phyloP scores from a whole-genome alignment of 352 stramenopile species.

The Phytophthora podocarpi region DNA sequence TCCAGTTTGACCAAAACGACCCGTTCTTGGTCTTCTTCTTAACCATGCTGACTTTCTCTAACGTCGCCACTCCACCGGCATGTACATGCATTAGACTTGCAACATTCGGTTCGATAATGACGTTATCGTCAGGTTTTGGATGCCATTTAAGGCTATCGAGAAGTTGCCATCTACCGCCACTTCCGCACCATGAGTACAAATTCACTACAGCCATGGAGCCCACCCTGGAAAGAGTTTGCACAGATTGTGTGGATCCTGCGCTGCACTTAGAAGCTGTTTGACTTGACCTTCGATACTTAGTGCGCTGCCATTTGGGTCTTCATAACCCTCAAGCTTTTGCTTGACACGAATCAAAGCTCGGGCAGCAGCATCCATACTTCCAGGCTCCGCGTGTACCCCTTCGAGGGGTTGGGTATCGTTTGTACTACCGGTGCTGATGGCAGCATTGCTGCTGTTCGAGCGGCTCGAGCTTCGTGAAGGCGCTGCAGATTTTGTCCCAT shows the following conservation, averaged over 20 bases:
- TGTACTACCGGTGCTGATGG: conserved; percentile 9
- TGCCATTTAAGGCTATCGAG: too few relatives aligned
- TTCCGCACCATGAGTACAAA: too few relatives aligned
- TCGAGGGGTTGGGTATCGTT: conserved; percentile 22
- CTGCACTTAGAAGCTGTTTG: conserved; percentile 97
- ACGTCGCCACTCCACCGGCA: conserved; percentile 16
- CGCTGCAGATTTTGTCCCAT: conserved; percentile 10
- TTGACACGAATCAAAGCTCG: conserved; percentile 96
- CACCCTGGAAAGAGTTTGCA: conserved; percentile 96
- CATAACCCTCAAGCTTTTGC: conserved; percentile 98
- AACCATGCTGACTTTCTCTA: conserved; percentile 29
- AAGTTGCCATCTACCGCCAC: too few relatives aligned
- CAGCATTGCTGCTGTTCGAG: conserved; percentile 21
- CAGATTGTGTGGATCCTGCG: conserved; percentile 95
- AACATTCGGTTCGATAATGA: too few relatives aligned
- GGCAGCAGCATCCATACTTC: conserved; percentile 87
- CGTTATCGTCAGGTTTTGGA: too few relatives aligned
- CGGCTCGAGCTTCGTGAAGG: conserved; percentile 22
- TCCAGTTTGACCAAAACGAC: conserved; percentile 27
- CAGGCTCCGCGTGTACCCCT: conserved; percentile 34
- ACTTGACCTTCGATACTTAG: conserved; percentile 98
- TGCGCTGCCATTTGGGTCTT: conserved; percentile 96
- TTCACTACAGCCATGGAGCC: conserved; percentile 94
- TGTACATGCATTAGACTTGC: conserved; percentile 22
- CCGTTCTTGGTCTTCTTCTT: conserved; percentile 46